Conservation (phyloP, 305 asterid species). For the Ajuga reptans region DNA sequence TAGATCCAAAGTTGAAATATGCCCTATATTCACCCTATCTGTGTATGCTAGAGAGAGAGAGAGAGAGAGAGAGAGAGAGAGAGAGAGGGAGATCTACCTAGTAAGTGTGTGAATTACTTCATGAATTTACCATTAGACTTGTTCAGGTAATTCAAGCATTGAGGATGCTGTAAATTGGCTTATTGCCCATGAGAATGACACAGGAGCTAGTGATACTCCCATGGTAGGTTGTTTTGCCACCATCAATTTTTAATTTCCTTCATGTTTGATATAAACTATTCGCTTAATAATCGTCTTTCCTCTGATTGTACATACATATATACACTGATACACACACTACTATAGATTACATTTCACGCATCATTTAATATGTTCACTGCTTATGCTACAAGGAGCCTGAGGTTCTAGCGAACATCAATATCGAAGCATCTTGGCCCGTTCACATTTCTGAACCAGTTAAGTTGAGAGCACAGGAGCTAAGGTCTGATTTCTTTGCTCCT, state of each 20-base stretch:
- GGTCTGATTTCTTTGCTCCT: slow-evolving; percentile 36
- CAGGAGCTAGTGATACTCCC: slow-evolving; percentile 31
- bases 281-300: neutral
- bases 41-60: no score
- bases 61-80: no score
- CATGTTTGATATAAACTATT: neutral
- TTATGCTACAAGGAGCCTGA: slow-evolving; percentile 25
- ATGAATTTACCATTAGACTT: neutral
- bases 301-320: neutral
- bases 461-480: slow-evolving; percentile 46
- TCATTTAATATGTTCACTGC: slow-evolving; percentile 17
- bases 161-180: slow-evolving; percentile 75
- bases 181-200: slow-evolving; percentile 44
- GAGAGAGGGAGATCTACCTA: no score
- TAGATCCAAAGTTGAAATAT: no score
- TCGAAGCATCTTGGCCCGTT: slow-evolving; percentile 34
- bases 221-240: slow-evolving; percentile 32
- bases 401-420: slow-evolving; percentile 35
- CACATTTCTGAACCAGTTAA: slow-evolving; percentile 45
- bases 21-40: no score
- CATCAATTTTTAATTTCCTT: neutral
- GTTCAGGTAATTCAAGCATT: slow-evolving; percentile 55
- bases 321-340: neutral
- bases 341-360: neutral
- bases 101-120: neutral